phyloP scores from a whole-genome alignment of 2,329 filamentous ascomycete genomes.

The Neoarthrinium moseri region DNA sequence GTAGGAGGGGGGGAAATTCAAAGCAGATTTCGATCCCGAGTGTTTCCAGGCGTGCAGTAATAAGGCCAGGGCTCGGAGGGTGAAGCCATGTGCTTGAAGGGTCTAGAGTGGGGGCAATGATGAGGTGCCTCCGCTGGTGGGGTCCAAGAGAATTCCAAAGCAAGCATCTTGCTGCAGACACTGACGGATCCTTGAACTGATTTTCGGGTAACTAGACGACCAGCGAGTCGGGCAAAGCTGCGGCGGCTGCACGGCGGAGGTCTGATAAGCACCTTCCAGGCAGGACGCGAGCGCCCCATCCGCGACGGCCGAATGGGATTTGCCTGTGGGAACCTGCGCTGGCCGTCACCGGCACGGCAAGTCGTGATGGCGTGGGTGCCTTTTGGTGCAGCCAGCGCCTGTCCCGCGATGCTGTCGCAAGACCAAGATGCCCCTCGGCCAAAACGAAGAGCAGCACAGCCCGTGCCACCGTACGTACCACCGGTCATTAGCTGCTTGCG shows the following conservation, averaged over 20 bases:
- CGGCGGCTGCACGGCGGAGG: no score
- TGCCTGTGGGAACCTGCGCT: no score
- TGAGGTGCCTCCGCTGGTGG: slow-evolving; percentile 3
- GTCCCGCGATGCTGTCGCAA: background rate
- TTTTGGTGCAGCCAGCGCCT: no score
- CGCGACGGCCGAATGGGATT: no score
- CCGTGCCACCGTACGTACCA: slow-evolving; percentile 4
- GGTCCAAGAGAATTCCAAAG: background rate
- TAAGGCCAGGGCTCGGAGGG: slow-evolving; percentile 10
- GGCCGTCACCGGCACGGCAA: no score
- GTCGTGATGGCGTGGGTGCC: no score
- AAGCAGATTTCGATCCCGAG: slow-evolving; percentile 7
- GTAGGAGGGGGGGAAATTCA: slow-evolving; percentile 11
- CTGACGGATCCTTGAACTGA: background rate
- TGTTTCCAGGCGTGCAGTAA: slow-evolving; percentile 5
- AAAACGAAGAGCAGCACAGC: no score
- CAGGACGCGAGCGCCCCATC: no score
- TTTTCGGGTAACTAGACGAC: slow-evolving; percentile 5
- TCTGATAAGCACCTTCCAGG: background rate
- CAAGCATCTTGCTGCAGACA: slow-evolving; percentile 6
- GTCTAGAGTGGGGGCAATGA: slow-evolving; percentile 12
- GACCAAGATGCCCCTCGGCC: no score
- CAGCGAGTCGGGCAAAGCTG: slow-evolving; percentile 7
- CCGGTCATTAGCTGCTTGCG: slow-evolving; percentile 2
- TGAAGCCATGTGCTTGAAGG: slow-evolving; percentile 15